phyloP scores from a whole-genome alignment of 2,329 filamentous ascomycete species.

The Nothophoma quercina region DNA sequence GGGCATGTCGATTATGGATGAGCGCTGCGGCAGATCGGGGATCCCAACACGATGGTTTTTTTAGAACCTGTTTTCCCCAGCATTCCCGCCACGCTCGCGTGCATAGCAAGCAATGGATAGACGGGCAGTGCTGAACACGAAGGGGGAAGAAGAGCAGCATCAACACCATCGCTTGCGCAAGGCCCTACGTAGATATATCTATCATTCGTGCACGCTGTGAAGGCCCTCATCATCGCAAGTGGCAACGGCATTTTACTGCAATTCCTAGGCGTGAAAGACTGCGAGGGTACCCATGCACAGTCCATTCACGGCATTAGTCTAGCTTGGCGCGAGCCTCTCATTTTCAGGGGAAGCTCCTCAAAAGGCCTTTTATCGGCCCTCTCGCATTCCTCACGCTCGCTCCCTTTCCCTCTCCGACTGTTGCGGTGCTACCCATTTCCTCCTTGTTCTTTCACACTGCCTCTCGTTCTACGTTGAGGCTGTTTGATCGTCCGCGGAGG shows the following conservation, averaged over 20 bases:
- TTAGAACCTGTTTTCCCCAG: constrained; percentile 25
- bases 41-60: constrained; percentile 25
- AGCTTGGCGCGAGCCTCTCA: constrained; percentile 37
- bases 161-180: neutral
- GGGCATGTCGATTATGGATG: constrained; percentile 17
- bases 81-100: constrained; percentile 19
- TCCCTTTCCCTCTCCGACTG: constrained; percentile 36
- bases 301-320: constrained; percentile 32
- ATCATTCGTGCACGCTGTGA: constrained; percentile 5
- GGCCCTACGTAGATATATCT: neutral
- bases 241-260: constrained; percentile 28
- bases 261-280: constrained; percentile 27
- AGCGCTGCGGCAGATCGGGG: constrained; percentile 25
- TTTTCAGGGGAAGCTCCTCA: constrained; percentile 44
- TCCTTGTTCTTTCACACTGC: constrained; percentile 33
- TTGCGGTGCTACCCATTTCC: constrained; percentile 23
- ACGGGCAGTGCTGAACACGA: constrained; percentile 10
- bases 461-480: constrained; percentile 41
- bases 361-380: constrained; percentile 40
- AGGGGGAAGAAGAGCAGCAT: constrained; percentile 12
- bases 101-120: constrained; percentile 2
- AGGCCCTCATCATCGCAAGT: constrained; percentile 12
- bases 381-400: constrained; percentile 42
- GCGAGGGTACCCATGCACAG: constrained; percentile 36
- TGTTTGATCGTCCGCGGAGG: constrained; percentile 21